Base-by-base conservation (phyloP, 805 yeast genomes). In the Hanseniaspora taiwanica region DNA sequence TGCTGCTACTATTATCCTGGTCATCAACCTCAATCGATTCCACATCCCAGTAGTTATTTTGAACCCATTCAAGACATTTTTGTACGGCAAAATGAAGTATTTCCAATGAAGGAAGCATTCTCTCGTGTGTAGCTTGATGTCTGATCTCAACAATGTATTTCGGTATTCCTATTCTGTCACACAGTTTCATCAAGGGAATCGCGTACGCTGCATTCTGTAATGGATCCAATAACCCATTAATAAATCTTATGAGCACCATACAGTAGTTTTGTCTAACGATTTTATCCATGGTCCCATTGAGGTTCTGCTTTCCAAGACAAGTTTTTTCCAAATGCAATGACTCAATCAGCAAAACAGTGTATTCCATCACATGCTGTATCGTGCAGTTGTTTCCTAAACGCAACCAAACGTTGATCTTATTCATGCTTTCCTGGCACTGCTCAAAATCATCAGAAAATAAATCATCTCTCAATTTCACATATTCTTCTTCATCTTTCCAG, bases 111-210 rank as follows among this genome's bases (percentile, higher is more conserved):
- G 96, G 96, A 20, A 91, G 58, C 19, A 58, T 60, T 14, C 66
- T 63, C 50, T 89, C 97, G 57, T 91, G 98, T 0, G 98, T 89
- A 4, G 93, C 87, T 50, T 74, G 72, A 57, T 91, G 97, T 42
- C 98, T 68, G 23, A 85, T 54, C 52, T 91, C 98, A 1, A 91
- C 98, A 58, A 91, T 85, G 51, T 71, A 72, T 24, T 78, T 66
- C 0, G 97, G 95, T 19, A 91, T 63, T 1, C 73, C 71, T 18
- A 83, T 59, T 35, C 70, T 69, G 40, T 64, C 69, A 1, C 97
- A 97, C 19, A 91, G 59, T 5, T 69, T 67, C 46, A 81, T 80
- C 49, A 91, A 61, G 5, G 96, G 87, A 13, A 81, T 71, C 0
- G 95, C 96, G 53, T 63, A 78, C 35, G 68, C 72, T 1, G 86